Percentiles rank a stretch among this genome's conserved stretches.
Conservation (phyloP, 305 asterid genomes). For the Caryopteris hybrid region DNA sequence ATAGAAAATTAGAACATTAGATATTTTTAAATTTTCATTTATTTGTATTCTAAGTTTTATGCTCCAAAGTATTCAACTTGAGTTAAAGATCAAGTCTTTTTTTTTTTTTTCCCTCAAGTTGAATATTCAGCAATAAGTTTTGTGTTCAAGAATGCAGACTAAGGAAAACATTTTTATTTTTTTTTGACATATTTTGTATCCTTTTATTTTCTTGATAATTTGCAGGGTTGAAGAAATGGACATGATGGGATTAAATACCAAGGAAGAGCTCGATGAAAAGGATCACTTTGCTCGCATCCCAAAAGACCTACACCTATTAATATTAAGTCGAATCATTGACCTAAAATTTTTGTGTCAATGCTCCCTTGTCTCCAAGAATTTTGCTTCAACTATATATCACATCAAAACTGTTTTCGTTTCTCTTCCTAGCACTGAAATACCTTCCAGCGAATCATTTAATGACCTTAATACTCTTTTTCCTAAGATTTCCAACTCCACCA, state of each 20-base stretch:
- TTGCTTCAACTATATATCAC: background rate
- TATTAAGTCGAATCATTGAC: background rate
- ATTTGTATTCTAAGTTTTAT: too few relatives aligned
- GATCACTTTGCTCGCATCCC: constrained; percentile 6
- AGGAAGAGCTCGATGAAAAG: background rate
- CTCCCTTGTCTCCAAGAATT: constrained; percentile 7
- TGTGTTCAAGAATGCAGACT: background rate
- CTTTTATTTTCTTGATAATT: background rate
- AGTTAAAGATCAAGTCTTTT: too few relatives aligned
- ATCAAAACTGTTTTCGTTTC: background rate
- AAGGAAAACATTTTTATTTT: background rate
- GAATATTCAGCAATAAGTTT: too few relatives aligned
- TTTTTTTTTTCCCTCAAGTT: too few relatives aligned
- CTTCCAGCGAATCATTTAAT: too few relatives aligned
- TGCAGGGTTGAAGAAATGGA: background rate
- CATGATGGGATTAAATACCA: too few relatives aligned
- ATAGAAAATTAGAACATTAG: too few relatives aligned
- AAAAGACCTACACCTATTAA: background rate
- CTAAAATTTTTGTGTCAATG: background rate
- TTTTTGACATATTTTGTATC: background rate
- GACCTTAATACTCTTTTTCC: too few relatives aligned
- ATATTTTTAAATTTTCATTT: too few relatives aligned
- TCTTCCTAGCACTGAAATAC: too few relatives aligned
- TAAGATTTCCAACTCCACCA: too few relatives aligned
- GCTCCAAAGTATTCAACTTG: too few relatives aligned